A percentile compares a stretch with the other conserved stretches of the same genome.
Evolutionary conservation across 2,329 filamentous ascomycete species (phyloP).

Genomic region (Scleromitrula shiraiana): DNA sequence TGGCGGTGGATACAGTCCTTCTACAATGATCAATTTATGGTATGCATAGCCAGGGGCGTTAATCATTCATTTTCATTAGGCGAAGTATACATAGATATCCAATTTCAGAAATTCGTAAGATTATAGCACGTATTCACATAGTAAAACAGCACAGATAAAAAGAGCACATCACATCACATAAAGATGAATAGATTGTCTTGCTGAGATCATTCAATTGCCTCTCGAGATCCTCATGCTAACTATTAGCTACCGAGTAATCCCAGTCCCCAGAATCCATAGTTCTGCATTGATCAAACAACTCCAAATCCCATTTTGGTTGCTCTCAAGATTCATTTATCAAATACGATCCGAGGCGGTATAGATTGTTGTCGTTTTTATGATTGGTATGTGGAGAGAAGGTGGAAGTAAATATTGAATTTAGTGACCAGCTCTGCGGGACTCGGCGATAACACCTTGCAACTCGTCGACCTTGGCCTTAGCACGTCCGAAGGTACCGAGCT

Average conservation of each 20-base stretch:
- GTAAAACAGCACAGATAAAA: neutral
- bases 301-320: conserved; percentile 9
- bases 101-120: neutral
- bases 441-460: conserved; percentile 95
- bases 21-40: neutral
- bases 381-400: conserved; percentile 32
- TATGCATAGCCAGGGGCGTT: neutral
- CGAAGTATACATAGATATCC: neutral
- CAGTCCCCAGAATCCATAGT: conserved; percentile 12
- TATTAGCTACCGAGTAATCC: conserved; percentile 11
- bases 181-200: neutral
- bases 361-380: neutral
- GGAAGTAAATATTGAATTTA: conserved; percentile 37
- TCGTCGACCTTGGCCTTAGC: conserved; percentile 99
- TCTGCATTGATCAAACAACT: conserved; percentile 19
- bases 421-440: conserved; percentile 75
- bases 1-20: neutral
- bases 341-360: too few species aligned
- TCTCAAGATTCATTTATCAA: too few species aligned
- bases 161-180: too few species aligned
- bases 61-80: neutral
- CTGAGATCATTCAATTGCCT: conserved; percentile 3
- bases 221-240: neutral
- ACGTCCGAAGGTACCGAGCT: conserved; percentile 97
- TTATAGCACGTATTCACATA: neutral